A percentile compares a stretch with the other conserved stretches of the same genome.
Conservation (phyloP, 139 green algal genomes). For the Coccomyxa sp. region DNA sequence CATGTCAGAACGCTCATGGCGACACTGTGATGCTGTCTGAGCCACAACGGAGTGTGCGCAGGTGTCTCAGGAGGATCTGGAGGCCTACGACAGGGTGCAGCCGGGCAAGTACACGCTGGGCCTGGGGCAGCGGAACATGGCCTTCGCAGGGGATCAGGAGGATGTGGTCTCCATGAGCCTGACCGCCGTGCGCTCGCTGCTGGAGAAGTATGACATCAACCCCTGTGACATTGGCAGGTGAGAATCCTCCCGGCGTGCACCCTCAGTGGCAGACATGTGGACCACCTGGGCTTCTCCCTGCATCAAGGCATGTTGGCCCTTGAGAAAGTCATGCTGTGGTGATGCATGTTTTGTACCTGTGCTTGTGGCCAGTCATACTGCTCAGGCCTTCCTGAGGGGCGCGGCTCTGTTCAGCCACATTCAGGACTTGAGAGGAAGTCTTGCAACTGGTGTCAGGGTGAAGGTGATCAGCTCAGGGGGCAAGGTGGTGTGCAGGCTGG, state of each 20-base stretch:
- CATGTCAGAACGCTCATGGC: neutral
- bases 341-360: too few species aligned
- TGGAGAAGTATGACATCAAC: conserved; percentile 50
- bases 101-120: conserved; percentile 84
- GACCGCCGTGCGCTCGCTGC: conserved; percentile 53
- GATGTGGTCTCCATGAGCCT: conserved; percentile 75
- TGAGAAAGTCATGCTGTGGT: too few species aligned
- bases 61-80: conserved; percentile 63
- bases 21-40: too few species aligned
- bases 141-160: conserved; percentile 69
- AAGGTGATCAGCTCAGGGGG: neutral
- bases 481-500: conserved; percentile 52
- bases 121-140: conserved; percentile 50
- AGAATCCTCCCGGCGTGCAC: too few species aligned
- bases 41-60: too few species aligned
- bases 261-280: too few species aligned
- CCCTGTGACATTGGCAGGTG: conserved; percentile 31
- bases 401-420: too few species aligned
- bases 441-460: neutral
- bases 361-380: too few species aligned
- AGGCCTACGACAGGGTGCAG: conserved; percentile 55
- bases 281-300: too few species aligned
- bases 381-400: neutral
- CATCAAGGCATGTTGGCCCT: too few species aligned
- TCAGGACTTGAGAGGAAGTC: too few species aligned